Evolutionary conservation across 208 protist species (phyloP).

Genomic region (Trichomonas gallinae): DNA sequence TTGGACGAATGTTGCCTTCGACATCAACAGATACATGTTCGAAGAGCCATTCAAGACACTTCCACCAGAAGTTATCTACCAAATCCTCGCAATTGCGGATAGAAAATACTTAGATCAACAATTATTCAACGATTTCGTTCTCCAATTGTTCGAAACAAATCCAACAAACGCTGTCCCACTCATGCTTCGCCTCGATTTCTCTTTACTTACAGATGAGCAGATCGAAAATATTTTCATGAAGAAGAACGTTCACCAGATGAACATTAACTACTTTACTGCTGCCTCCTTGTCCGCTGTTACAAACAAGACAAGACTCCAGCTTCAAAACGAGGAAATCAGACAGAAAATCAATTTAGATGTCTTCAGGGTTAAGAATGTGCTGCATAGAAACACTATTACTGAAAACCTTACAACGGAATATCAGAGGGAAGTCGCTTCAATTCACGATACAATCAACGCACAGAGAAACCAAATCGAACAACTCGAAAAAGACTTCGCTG

Average conservation of each 20-base stretch:
- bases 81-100: not conserved
- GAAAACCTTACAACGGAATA: not conserved
- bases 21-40: not conserved
- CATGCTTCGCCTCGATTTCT: not conserved
- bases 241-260: not conserved
- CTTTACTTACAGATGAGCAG: not conserved
- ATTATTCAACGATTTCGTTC: not conserved
- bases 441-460: not conserved
- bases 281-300: not conserved
- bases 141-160: not conserved
- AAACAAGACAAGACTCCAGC: not conserved
- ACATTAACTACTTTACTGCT: not conserved
- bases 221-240: not conserved
- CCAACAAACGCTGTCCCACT: not conserved
- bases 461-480: not conserved
- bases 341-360: not conserved
- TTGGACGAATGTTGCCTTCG: not conserved
- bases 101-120: not conserved
- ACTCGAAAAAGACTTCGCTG: not conserved
- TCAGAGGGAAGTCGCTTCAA: not conserved
- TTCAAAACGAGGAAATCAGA: not conserved
- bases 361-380: not conserved
- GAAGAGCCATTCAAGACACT: not conserved
- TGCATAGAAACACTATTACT: not conserved
- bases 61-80: not conserved